Percentiles rank a stretch among this genome's conserved stretches.
Conservation (phyloP, 2,329 filamentous ascomycete species). For the Aureobasidium vineae region DNA sequence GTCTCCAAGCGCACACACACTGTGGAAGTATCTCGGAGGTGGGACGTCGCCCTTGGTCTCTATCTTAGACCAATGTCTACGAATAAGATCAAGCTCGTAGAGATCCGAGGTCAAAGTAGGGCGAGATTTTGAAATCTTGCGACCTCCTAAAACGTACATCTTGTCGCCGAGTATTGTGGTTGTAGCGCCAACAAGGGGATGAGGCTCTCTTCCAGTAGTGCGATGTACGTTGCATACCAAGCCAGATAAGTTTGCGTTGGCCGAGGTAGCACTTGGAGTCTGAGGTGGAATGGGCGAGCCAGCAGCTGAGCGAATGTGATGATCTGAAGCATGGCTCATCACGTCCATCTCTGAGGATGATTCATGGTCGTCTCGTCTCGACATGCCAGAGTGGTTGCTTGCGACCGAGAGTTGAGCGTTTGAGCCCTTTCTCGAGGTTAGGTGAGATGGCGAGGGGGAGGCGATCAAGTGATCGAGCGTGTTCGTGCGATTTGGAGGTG, state of each 20-base stretch:
- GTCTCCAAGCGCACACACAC: constrained; percentile 87
- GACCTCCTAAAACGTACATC: constrained; percentile 92
- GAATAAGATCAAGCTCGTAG: constrained; percentile 89
- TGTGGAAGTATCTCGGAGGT: constrained; percentile 93
- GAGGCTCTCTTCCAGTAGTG: constrained; percentile 88
- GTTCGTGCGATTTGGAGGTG: constrained; percentile 40
- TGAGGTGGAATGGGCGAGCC: constrained; percentile 20
- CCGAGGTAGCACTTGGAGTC: constrained; percentile 33
- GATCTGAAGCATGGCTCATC: constrained; percentile 32
- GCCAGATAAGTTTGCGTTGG: constrained; percentile 62
- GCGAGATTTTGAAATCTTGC: constrained; percentile 78
- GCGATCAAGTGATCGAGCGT: constrained; percentile 50
- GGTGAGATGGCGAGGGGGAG: constrained; percentile 45
- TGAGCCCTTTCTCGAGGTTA: constrained; percentile 41
- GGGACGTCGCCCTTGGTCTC: constrained; percentile 82
- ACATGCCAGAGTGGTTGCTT: constrained; percentile 49
- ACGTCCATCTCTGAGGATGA: constrained; percentile 41
- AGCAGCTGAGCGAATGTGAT: constrained; percentile 1
- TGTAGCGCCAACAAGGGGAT: constrained; percentile 87
- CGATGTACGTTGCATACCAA: constrained; percentile 69
- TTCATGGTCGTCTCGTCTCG: constrained; percentile 46
- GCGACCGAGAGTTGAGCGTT: constrained; percentile 43
- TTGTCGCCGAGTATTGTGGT: constrained; percentile 95
- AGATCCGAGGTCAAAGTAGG: constrained; percentile 85
- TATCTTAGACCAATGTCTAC: constrained; percentile 88